A percentile compares a stretch with the other conserved stretches of the same genome.
Evolutionary conservation across 2,329 filamentous ascomycete species (phyloP).

Genomic region (Lomentospora prolificans): DNA sequence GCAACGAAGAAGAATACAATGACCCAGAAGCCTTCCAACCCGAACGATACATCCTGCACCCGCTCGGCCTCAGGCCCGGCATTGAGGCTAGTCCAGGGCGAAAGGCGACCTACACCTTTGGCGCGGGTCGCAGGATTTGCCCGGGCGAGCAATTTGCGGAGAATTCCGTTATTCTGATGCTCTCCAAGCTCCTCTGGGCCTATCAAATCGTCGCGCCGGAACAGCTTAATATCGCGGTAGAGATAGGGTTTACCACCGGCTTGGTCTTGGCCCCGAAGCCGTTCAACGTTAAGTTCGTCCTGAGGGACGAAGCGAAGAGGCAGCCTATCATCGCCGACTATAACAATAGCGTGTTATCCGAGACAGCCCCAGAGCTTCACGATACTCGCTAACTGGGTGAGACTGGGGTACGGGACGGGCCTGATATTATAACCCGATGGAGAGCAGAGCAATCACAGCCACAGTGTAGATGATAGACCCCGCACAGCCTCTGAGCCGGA

Average conservation of each 20-base stretch:
- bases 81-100: conserved; percentile 11
- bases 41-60: conserved; percentile 16
- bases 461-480: not conserved
- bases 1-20: conserved; percentile 15
- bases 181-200: conserved; percentile 37
- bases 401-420: not conserved
- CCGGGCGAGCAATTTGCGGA: conserved; percentile 38
- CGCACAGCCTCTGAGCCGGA: not conserved
- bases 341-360: not conserved
- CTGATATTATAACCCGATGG: not conserved
- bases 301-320: conserved; percentile 13
- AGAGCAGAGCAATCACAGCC: not conserved
- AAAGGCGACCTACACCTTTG: conserved; percentile 30
- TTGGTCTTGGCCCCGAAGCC: conserved; percentile 10
- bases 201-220: conserved; percentile 24
- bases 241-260: conserved; percentile 16
- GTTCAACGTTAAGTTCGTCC: conserved; percentile 13
- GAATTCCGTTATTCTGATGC: conserved; percentile 28
- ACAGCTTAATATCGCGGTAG: conserved; percentile 16
- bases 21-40: conserved; percentile 18
- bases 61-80: conserved; percentile 9
- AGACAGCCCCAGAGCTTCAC: not conserved
- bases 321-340: not conserved
- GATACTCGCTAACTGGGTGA: not conserved
- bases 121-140: conserved; percentile 36